Conservation (phyloP, 495 filamentous ascomycete species). For the Aspergillus mulundensis region DNA sequence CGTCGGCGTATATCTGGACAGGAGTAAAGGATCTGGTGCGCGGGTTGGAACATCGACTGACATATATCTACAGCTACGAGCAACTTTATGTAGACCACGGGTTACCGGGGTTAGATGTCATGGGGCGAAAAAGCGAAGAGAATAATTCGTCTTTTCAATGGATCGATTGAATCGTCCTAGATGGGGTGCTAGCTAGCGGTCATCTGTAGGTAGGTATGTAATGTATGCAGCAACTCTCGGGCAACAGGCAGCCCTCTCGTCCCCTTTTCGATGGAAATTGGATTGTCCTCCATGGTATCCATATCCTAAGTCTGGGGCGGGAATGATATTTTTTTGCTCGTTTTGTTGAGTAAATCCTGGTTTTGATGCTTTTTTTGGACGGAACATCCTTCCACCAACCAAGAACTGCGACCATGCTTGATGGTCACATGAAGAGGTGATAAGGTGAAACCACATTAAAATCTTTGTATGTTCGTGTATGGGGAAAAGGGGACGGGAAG, state of each 20-base stretch:
- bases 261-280: slow-evolving; percentile 9
- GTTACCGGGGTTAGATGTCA: no score
- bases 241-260: not conserved
- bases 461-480: slow-evolving; percentile 16
- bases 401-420: slow-evolving; percentile 3
- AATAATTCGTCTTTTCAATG: slow-evolving; percentile 15
- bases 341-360: slow-evolving; percentile 4
- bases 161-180: slow-evolving; percentile 7
- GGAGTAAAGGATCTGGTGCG: not conserved
- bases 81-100: no score
- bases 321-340: slow-evolving; percentile 8
- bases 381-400: slow-evolving; percentile 21
- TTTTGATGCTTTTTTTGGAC: slow-evolving; percentile 24
- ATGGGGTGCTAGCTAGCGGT: slow-evolving; percentile 7
- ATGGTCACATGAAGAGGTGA: slow-evolving; percentile 1
- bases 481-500: not conserved
- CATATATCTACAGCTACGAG: no score
- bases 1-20: not conserved
- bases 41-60: no score
- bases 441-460: slow-evolving; percentile 35
- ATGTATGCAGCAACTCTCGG: not conserved
- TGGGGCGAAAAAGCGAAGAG: slow-evolving; percentile 15
- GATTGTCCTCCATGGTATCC: not conserved
- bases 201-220: not conserved
- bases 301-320: not conserved